phyloP scores from a whole-genome alignment of 345 rosid genomes.

The Noccaea bulbosa region DNA sequence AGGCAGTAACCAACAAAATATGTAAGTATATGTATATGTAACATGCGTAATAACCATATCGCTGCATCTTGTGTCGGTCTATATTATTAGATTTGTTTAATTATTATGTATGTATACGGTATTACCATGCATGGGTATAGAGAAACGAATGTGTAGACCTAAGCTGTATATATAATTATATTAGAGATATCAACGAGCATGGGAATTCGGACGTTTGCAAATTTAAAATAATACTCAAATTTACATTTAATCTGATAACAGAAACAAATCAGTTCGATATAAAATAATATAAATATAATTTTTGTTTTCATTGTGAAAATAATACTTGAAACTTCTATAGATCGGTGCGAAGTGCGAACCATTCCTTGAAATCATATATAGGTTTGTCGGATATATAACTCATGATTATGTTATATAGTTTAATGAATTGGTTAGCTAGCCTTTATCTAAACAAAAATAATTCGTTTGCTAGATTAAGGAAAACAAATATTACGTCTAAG shows the following conservation, averaged over 20 bases:
- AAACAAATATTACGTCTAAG: background rate
- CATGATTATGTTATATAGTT: background rate
- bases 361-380: slow-evolving; percentile 20
- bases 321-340: slow-evolving; percentile 13
- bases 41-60: slow-evolving; percentile 25
- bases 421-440: background rate
- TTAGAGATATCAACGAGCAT: slow-evolving; percentile 24
- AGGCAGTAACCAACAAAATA: background rate
- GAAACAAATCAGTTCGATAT: slow-evolving; percentile 12
- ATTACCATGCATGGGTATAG: slow-evolving; percentile 29
- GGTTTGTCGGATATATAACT: slow-evolving; percentile 26
- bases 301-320: background rate
- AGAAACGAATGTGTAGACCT: slow-evolving; percentile 6
- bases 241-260: slow-evolving; percentile 11
- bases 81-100: slow-evolving; percentile 21
- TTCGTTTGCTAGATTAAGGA: background rate
- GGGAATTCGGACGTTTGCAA: slow-evolving; percentile 33
- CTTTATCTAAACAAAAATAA: too few relatives aligned
- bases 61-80: slow-evolving; percentile 35
- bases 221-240: background rate
- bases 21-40: slow-evolving; percentile 2
- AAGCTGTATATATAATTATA: slow-evolving; percentile 7
- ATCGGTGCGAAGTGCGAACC: slow-evolving; percentile 20
- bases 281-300: background rate
- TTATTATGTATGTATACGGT: slow-evolving; percentile 1